Evolutionary conservation across 2,329 filamentous ascomycete genomes (phyloP).

Genomic region (Diaporthe vexans): DNA sequence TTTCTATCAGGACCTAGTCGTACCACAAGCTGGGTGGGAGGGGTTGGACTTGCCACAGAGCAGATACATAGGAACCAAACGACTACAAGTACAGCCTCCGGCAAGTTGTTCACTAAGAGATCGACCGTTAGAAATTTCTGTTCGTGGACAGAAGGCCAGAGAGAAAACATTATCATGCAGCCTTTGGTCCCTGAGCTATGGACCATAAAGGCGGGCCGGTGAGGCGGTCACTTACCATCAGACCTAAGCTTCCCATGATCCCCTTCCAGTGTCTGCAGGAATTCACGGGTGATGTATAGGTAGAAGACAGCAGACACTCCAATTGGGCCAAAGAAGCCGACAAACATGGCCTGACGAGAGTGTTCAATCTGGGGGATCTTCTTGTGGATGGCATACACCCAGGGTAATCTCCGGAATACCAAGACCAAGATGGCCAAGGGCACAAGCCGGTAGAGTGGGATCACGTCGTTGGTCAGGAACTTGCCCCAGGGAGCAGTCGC

Average conservation of each 20-base stretch:
- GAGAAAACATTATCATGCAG: not conserved
- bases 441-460: constrained; percentile 81
- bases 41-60: constrained; percentile 76
- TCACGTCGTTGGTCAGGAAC: constrained; percentile 76
- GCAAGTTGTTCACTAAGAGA: constrained; percentile 66
- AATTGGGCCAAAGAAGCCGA: constrained; percentile 94
- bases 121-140: not conserved
- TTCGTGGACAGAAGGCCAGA: not conserved
- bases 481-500: constrained; percentile 84
- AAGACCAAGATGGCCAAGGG: constrained; percentile 82
- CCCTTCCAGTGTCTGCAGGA: constrained; percentile 68
- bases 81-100: constrained; percentile 77
- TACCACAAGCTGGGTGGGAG: not conserved
- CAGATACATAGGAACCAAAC: constrained; percentile 91
- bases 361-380: constrained; percentile 85
- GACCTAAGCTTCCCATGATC: constrained; percentile 72
- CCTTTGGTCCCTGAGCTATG: not conserved
- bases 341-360: constrained; percentile 82
- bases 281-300: constrained; percentile 84
- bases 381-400: constrained; percentile 80
- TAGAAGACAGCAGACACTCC: constrained; percentile 95
- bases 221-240: constrained; percentile 58
- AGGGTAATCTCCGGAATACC: constrained; percentile 81
- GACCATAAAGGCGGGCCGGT: too few relatives aligned
- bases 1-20: not conserved